Conservation (phyloP, 306 rosid genomes). For the Elaeagnus macrophylla region DNA sequence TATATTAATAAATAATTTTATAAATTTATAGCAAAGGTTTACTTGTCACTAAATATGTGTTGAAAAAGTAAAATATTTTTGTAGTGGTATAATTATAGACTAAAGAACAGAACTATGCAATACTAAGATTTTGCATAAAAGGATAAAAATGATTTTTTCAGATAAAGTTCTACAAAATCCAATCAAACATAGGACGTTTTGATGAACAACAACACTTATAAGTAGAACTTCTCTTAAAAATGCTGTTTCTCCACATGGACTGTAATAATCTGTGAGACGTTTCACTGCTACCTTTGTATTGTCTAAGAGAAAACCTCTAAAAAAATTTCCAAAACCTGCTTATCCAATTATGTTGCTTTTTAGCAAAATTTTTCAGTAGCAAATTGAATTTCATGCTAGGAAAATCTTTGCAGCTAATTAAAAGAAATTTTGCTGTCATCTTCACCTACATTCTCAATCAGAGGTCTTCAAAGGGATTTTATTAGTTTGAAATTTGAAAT, state of each 20-base stretch:
- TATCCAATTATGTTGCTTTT: conserved; percentile 81
- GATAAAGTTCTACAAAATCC: conserved; percentile 70
- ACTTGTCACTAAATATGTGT: too few species aligned
- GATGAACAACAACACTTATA: conserved; percentile 81
- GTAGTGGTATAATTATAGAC: too few species aligned
- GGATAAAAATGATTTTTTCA: conserved; percentile 91
- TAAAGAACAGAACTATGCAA: conserved; percentile 57
- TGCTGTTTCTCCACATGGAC: conserved; percentile 93
- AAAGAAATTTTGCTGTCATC: conserved; percentile 56
- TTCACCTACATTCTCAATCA: conserved; percentile 44
- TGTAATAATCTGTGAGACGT: conserved; percentile 66
- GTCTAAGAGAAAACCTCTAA: conserved; percentile 71
- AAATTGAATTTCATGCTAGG: conserved; percentile 72
- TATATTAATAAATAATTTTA: too few species aligned
- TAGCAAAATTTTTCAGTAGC: conserved; percentile 76
- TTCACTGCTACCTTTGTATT: conserved; percentile 66
- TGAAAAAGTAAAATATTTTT: too few species aligned
- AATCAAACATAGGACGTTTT: conserved; percentile 71
- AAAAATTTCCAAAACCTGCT: conserved; percentile 95
- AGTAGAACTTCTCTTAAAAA: conserved; percentile 81
- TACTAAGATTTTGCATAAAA: conserved; percentile 89
- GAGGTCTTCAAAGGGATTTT: conserved; percentile 8
- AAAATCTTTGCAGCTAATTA: conserved; percentile 73
- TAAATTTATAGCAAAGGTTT: too few species aligned
- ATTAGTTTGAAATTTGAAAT: neutral